Evolutionary conservation across 2,329 filamentous ascomycete genomes (phyloP), one percentile per base, ranked within the genome.

Genomic region (Talaromyces sp.): DNA sequence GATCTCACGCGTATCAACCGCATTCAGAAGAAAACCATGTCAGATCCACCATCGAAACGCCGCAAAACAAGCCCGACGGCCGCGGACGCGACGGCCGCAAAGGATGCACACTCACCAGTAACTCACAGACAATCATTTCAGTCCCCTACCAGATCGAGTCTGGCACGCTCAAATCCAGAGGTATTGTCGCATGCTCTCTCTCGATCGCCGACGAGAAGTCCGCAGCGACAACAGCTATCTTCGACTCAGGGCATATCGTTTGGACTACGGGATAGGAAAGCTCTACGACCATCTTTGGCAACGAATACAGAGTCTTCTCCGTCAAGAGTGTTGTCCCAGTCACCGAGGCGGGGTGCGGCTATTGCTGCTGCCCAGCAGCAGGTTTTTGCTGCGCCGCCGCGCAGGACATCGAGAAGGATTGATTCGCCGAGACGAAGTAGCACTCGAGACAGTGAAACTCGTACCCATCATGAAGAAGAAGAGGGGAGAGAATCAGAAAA

Each of bases 131-230:
- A 82, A 0, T 87, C 85, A 0, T 88, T 85, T 66, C 82, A 82
- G 56, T 87, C 85, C n/a, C 85, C 87, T 0, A 88, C 85, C 0
- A 84, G 80, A 67, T 79, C 85, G 11, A 89, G 84, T 64, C 72
- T 88, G 13, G 77, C 84, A 58, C 81, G 82, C 62, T 80, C 82
- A 50, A 82, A 87, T 61, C 83, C 85, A 0, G 80, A 84, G 10
- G 75, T 86, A 6, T 71, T 86, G 35, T 74, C 78, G 57, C 76
- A 79, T 62, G 67, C 67, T 69, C 74, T 66, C 64, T 74, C 65
- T 73, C 74, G 57, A 67, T 73, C 64, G 64, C 74, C 64, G 66
- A 73, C 41, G 59, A 71, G 61, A 71, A 73, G 60, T 64, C 69
- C 60, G 62, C 55, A 63, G 62, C 59, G 67, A 67, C 63, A 63